Evolutionary conservation across 2,329 filamentous ascomycete genomes (phyloP).

Genomic region (Trichoderma koningii): DNA sequence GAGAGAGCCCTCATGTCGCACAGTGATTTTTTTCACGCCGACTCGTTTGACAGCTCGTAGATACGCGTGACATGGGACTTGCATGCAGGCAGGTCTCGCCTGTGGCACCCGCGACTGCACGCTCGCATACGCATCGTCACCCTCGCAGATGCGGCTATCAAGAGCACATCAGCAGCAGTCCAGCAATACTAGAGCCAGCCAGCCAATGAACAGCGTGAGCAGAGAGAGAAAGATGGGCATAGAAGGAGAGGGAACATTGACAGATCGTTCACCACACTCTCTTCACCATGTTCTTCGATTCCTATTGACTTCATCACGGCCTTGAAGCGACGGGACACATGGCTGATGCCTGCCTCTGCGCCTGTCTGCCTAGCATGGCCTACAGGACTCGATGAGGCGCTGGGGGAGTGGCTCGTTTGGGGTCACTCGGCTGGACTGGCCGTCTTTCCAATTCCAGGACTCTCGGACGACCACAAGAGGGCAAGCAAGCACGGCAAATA

Average conservation of each 20-base stretch:
- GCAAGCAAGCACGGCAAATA: background rate
- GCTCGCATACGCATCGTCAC: too few species aligned
- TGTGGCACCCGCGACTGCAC: too few species aligned
- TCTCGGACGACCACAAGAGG: background rate
- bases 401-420: slow-evolving; percentile 12
- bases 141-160: too few species aligned
- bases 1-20: background rate
- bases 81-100: background rate
- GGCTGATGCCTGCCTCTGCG: slow-evolving; percentile 23
- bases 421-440: slow-evolving; percentile 7
- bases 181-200: too few species aligned
- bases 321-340: background rate
- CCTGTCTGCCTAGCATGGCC: slow-evolving; percentile 21
- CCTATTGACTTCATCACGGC: slow-evolving; percentile 4
- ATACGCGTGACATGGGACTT: background rate
- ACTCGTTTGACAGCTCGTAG: background rate
- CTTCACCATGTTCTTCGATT: background rate
- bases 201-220: too few species aligned
- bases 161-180: too few species aligned
- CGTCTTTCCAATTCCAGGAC: background rate
- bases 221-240: too few species aligned
- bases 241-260: background rate
- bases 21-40: background rate
- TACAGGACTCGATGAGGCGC: slow-evolving; percentile 4
- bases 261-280: background rate